Base-by-base conservation (phyloP, 164 flowering plant species). In the Chimonanthus praecox region DNA sequence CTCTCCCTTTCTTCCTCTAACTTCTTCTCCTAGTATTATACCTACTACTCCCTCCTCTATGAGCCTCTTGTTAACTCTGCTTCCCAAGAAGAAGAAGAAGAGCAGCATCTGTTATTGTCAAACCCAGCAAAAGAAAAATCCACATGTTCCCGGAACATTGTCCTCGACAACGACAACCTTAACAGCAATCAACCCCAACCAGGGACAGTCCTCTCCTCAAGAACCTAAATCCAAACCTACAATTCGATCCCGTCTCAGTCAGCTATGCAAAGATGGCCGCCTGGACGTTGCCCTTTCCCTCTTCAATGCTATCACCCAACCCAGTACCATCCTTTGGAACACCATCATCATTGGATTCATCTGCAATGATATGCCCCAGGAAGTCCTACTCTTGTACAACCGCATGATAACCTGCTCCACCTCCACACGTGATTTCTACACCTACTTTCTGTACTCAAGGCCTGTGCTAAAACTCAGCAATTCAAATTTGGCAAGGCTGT, bases 291-390 rank as follows among this genome's bases (percentile, higher is more conserved):
- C 99, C 20, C 91, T 87, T 75, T 88, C 83, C 63, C 84, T 91
- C 68, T 91, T 94, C 78, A 92, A 94, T 73, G 63, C 88, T 48
- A 77, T 94, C 80, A 89, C 94, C 47, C 82, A 81, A 33, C 99
- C 95, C 50, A 79, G 84, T 13, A 91, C 97, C 18, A 87, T 89
- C 13, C 83, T 90, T 9, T 94, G 96, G 95, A 94, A 94, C 91
- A 86, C 97, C 44, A 78, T 94, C 62, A 88, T 94, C 61, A 91
- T 94, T 64, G 97, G 99, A 5, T 87, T 86, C 80, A 79, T 92
- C 69, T 92, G 95, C 84, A 92, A 92, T 73, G 81, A 82, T 75
- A 62, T 92, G 84, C 89, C 92, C 51, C n/a, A 78, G 6, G 88
- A 92, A 54, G 97, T 97, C n/a, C 82, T 92, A 11, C 67, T 74